Conservation (phyloP, 495 filamentous ascomycete species). For the Penicillium crystallinum region DNA sequence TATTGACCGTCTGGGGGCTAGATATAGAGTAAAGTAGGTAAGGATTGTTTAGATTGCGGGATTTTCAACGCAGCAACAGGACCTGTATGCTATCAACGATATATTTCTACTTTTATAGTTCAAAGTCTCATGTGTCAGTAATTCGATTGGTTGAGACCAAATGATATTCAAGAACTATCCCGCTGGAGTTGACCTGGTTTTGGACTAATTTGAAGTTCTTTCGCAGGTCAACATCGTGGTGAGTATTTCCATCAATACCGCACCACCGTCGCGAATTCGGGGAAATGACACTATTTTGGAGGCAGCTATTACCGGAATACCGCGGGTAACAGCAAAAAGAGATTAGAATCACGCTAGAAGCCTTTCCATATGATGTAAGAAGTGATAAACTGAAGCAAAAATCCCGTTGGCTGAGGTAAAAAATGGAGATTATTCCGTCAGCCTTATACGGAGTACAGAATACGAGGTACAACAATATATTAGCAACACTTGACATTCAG, state of each 20-base stretch:
- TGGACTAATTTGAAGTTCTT: constrained; percentile 7
- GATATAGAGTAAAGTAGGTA: constrained; percentile 4
- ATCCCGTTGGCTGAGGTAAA: too few species aligned
- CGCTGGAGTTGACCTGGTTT: constrained; percentile 27
- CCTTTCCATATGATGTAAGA: too few species aligned
- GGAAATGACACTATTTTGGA: background rate
- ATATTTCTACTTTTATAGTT: constrained; percentile 6
- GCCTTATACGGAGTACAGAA: too few species aligned
- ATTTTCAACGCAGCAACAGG: constrained; percentile 11
- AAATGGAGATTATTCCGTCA: too few species aligned
- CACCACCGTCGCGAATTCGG: background rate
- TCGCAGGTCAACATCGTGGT: background rate
- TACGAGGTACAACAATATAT: too few species aligned
- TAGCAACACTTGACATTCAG: too few species aligned
- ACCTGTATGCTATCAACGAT: background rate
- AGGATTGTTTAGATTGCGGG: background rate
- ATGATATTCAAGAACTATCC: constrained; percentile 15
- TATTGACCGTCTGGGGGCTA: constrained; percentile 55
- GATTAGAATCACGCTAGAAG: too few species aligned
- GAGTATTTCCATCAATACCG: constrained; percentile 16
- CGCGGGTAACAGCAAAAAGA: too few species aligned
- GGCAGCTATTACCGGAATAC: too few species aligned
- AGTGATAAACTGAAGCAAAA: too few species aligned
- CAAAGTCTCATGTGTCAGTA: background rate
- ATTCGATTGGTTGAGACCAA: background rate